A percentile compares a stretch with the other conserved stretches of the same genome.
These are phyloP conservation scores for Tuber microsphaerosporum DNA, from an alignment of 495 filamentous ascomycete genomes.

Conservation along the genomic window DNA sequence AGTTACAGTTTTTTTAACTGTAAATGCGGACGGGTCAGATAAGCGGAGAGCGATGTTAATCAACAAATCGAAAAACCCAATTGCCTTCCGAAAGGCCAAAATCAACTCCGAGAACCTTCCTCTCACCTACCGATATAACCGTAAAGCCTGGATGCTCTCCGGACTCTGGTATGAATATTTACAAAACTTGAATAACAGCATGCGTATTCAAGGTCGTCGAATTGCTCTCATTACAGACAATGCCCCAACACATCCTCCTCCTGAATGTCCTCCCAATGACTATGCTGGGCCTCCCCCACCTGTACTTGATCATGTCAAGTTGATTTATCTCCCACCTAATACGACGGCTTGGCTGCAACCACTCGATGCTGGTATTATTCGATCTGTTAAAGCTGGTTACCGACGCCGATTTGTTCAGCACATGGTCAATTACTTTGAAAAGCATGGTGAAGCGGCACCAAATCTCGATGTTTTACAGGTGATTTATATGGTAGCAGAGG, in stretches of 20 bases:
- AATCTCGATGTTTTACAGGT: constrained; percentile 10
- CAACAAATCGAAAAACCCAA: not conserved
- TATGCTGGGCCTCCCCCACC: constrained; percentile 9
- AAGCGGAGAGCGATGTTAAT: not conserved
- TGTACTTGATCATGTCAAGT: constrained; percentile 13
- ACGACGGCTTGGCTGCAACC: constrained; percentile 8
- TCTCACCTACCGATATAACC: constrained; percentile 7
- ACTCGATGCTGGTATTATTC: constrained; percentile 22
- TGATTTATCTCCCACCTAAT: constrained; percentile 16
- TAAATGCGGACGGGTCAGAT: constrained; percentile 27
- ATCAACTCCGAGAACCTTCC: constrained; percentile 11
- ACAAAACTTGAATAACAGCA: constrained; percentile 26
- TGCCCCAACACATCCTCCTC: constrained; percentile 37
- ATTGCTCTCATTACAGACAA: not conserved
- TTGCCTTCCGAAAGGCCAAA: not conserved
- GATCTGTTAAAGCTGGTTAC: constrained; percentile 14
- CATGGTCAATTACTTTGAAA: constrained; percentile 12
- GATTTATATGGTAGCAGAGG: constrained; percentile 9
- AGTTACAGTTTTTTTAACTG: constrained; percentile 28
- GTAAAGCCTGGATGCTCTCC: constrained; percentile 15
- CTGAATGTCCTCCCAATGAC: not conserved
- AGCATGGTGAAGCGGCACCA: not conserved
- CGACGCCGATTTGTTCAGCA: not conserved
- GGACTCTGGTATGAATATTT: constrained; percentile 26
- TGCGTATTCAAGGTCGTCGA: constrained; percentile 32